Percentiles rank a stretch among this genome's conserved stretches.
These are phyloP conservation scores for Jaltomata sinuosa DNA, from an alignment of 257 asterid species.

Conservation along the genomic window DNA sequence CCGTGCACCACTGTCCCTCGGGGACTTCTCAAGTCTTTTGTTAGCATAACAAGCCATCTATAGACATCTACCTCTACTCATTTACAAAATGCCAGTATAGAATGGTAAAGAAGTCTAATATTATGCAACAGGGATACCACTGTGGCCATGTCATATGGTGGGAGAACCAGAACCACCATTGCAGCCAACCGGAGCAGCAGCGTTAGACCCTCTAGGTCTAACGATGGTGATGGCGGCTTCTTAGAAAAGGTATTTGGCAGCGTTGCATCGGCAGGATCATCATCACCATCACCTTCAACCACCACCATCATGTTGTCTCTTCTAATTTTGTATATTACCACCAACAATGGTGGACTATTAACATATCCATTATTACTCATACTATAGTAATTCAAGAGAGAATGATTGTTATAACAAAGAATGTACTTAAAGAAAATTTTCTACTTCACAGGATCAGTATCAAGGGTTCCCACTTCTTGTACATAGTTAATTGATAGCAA, in stretches of 20 bases:
- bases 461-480: conserved; percentile 4
- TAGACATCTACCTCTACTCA: not conserved
- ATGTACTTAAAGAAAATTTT: conserved; percentile 5
- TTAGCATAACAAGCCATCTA: not conserved
- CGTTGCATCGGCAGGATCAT: conserved; percentile 32
- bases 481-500: not conserved
- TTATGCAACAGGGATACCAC: conserved; percentile 42
- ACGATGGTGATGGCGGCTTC: conserved; percentile 23
- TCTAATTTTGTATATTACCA: conserved; percentile 32
- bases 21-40: not conserved
- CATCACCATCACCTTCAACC: conserved; percentile 22
- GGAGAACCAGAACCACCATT: conserved; percentile 35
- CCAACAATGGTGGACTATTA: conserved; percentile 30
- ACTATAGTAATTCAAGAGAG: not conserved
- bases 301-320: conserved; percentile 29
- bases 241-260: conserved; percentile 64
- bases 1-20: not conserved
- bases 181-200: conserved; percentile 23
- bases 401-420: not conserved
- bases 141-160: conserved; percentile 42
- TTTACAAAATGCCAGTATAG: not conserved
- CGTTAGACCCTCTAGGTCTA: conserved; percentile 15
- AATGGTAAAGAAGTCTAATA: not conserved
- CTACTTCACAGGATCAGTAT: not conserved
- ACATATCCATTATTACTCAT: conserved; percentile 13